Conservation (phyloP, 176 grass and related monocot species). For the Alloteropsis semialata region DNA sequence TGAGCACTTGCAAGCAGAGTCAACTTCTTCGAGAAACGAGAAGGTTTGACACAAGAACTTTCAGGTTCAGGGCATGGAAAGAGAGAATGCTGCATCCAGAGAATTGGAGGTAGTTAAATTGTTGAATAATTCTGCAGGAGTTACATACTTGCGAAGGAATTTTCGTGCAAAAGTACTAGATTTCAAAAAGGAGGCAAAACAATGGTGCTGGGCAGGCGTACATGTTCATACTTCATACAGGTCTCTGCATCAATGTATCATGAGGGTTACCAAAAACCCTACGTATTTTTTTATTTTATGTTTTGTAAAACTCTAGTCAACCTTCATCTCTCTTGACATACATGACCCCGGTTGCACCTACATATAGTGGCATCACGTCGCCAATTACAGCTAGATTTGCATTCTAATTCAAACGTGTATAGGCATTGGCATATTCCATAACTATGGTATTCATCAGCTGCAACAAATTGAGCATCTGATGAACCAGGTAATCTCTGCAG, state of each 20-base stretch:
- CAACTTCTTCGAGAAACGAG: too few relatives aligned
- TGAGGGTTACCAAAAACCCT: too few relatives aligned
- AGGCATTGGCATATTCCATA: background rate
- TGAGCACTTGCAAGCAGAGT: too few relatives aligned
- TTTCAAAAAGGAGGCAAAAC: background rate
- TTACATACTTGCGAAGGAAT: background rate
- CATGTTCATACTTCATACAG: background rate
- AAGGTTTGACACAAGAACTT: too few relatives aligned
- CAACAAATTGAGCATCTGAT: background rate
- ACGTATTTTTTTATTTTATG: background rate
- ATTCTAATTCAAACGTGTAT: background rate
- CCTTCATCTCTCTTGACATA: background rate
- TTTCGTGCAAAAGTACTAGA: background rate
- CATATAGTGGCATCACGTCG: background rate
- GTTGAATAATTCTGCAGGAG: background rate
- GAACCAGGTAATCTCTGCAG: background rate
- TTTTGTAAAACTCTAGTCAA: background rate
- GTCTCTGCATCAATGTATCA: background rate
- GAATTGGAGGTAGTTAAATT: background rate
- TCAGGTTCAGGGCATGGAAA: too few relatives aligned
- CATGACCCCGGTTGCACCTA: background rate
- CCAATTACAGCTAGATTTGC: background rate
- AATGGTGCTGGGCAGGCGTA: background rate
- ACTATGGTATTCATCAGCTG: background rate
- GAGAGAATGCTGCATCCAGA: background rate